Conservation (phyloP, 805 yeast species). For the Barnettozyma wickerhamii region DNA sequence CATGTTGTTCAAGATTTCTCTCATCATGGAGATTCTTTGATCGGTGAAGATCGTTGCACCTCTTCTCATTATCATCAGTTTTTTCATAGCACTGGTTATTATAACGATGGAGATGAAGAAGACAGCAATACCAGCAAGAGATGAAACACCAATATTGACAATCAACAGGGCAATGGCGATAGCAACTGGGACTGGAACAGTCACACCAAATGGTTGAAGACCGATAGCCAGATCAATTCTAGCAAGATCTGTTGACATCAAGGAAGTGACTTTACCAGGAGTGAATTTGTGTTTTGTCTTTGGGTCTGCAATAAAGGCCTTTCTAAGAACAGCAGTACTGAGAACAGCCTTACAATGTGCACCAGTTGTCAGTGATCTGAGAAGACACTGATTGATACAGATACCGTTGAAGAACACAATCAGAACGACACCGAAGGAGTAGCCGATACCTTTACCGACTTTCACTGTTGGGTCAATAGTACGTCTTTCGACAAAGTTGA, state of each 20-base stretch:
- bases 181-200: constrained; percentile 58
- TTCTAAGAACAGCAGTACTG: constrained; percentile 60
- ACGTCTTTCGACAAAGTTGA: constrained; percentile 46
- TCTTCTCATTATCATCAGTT: constrained; percentile 47
- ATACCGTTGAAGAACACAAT: constrained; percentile 38
- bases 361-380: constrained; percentile 53
- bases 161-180: constrained; percentile 59
- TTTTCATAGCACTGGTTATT: constrained; percentile 42
- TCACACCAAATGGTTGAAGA: constrained; percentile 51
- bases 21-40: constrained; percentile 53
- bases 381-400: constrained; percentile 46
- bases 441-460: constrained; percentile 52
- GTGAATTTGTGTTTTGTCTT: constrained; percentile 51
- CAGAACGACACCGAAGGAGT: constrained; percentile 48
- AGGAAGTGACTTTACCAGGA: constrained; percentile 60
- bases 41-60: constrained; percentile 60
- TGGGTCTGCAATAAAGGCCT: constrained; percentile 54
- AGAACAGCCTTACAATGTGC: constrained; percentile 62
- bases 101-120: constrained; percentile 43
- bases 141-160: constrained; percentile 63
- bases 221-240: constrained; percentile 67
- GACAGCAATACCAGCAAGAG: constrained; percentile 61
- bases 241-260: constrained; percentile 73
- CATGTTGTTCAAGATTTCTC: constrained; percentile 58
- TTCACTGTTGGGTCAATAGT: constrained; percentile 34